Base-by-base conservation (phyloP, 2,329 filamentous ascomycete species). In the Aspergillus awamori region DNA sequence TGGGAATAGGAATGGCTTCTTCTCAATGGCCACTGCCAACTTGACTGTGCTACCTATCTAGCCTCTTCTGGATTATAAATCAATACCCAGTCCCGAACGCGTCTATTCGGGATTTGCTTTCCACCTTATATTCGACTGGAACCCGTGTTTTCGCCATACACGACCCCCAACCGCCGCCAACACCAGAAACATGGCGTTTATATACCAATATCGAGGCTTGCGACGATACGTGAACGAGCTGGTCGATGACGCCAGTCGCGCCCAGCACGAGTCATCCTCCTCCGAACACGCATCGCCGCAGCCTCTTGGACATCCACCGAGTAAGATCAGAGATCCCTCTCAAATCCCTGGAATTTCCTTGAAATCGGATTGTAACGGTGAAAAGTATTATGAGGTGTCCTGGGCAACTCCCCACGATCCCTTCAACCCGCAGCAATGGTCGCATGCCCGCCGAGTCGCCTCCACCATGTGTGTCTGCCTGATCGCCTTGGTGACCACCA, bases 401-500 rank as follows among this genome's bases (percentile, higher is more conserved):
- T 80, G 75, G 71, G 74, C 76, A 28, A 54, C 55, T 5, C 36
- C 48, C 13, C 17, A 70, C 15, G 78, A 80, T 62, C 65, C 65
- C 0, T 62, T 76, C 56, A 75, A 77, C 56, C 78, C 77, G 1
- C 70, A 72, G 13, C 77, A 77, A 43, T 80, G 47, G 78, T 84
- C 6, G 76, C 60, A 68, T 8, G 52, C 59, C 2, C 73, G 70
- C 20, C 76, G 79, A 2, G 64, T 80, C 5, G 65, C 71, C n/a
- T 74, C 75, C 7, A 82, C 79, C 0, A 56, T 80, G 3, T 70
- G 81, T 17, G 77, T 83, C 4, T 78, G 77, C 0, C 49, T 74
- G 4, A 84, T 87, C 47, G 83, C 78, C 2, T 78, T 83, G 24
- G 78, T 82, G 0, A 82, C 85, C 0, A 80, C 80, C 4, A 74